These are phyloP conservation scores for Fusarium stilboides DNA, from an alignment of 2,329 filamentous ascomycete genomes.

Conservation along the genomic window DNA sequence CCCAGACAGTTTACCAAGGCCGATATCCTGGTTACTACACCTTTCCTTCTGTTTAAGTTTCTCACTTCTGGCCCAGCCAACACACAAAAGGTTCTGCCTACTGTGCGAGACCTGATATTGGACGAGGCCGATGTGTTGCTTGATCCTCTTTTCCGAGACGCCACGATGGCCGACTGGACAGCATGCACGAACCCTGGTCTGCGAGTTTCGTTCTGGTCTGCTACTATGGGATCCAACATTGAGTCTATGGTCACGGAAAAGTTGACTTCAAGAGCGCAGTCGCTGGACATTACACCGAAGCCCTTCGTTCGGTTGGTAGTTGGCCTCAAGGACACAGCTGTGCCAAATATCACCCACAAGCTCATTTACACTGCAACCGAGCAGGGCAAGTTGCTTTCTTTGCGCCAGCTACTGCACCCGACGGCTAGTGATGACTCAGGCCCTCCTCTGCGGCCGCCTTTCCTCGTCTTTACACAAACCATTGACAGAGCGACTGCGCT, in stretches of 20 bases:
- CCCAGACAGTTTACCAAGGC: conserved; percentile 53
- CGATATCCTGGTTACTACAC: conserved; percentile 60
- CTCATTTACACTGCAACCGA: conserved; percentile 94
- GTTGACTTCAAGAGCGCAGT: conserved; percentile 68
- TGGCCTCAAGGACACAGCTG: conserved; percentile 95
- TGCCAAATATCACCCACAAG: conserved; percentile 91
- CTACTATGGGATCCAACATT: conserved; percentile 95
- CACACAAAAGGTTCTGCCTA: conserved; percentile 69
- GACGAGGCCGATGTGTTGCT: conserved; percentile 97
- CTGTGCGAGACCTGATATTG: conserved; percentile 81
- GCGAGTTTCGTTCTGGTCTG: conserved; percentile 89
- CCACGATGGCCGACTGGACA: conserved; percentile 88
- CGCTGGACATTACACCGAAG: conserved; percentile 56
- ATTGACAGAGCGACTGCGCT: conserved; percentile 91
- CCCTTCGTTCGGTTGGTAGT: conserved; percentile 88
- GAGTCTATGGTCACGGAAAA: conserved; percentile 83
- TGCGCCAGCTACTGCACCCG: conserved; percentile 91
- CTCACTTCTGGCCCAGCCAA: conserved; percentile 66
- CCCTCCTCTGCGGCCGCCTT: conserved; percentile 82
- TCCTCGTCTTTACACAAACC: conserved; percentile 96
- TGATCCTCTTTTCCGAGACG: conserved; percentile 89
- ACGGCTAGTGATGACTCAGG: conserved; percentile 69
- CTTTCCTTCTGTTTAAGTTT: conserved; percentile 80
- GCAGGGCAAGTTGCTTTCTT: conserved; percentile 90
- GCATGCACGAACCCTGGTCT: conserved; percentile 80